Evolutionary conservation across 441 rosid genomes (phyloP).

Genomic region (Gossypium gossypioides): DNA sequence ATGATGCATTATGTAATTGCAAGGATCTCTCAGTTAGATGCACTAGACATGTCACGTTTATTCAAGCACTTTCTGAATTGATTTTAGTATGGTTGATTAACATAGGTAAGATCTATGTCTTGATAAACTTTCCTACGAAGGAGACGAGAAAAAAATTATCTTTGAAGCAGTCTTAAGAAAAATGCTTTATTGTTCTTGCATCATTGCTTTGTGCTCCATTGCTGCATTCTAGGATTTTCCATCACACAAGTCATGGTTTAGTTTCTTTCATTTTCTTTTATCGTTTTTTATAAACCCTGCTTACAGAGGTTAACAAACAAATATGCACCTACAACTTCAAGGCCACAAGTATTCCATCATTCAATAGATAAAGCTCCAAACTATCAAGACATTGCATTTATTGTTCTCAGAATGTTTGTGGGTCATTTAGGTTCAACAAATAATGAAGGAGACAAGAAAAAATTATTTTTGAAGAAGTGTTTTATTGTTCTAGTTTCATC

Average conservation of each 20-base stretch:
- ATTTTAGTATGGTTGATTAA: neutral
- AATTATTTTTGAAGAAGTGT: neutral
- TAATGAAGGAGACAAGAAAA: neutral
- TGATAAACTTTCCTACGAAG: neutral
- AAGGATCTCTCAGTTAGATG: constrained; percentile 3
- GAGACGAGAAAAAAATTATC: neutral
- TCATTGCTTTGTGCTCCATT: neutral
- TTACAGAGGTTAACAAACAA: neutral
- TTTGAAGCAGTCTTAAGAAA: neutral
- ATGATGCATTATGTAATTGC: constrained; percentile 15
- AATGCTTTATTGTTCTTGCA: neutral
- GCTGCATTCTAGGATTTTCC: constrained; percentile 7
- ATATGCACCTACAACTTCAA: neutral
- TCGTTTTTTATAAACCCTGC: neutral
- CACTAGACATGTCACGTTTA: neutral
- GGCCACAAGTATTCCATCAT: neutral
- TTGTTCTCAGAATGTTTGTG: constrained; percentile 2
- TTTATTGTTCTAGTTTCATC: neutral
- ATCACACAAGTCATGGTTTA: neutral
- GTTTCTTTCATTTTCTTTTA: neutral
- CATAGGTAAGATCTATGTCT: neutral
- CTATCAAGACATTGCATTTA: neutral
- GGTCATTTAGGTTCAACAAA: neutral
- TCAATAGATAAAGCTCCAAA: neutral
- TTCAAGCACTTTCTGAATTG: neutral